Evolutionary conservation across 768 basidiomycete genomes (phyloP), one percentile per base, ranked within the genome.

Genomic region (Crassisporium funariophilum): DNA sequence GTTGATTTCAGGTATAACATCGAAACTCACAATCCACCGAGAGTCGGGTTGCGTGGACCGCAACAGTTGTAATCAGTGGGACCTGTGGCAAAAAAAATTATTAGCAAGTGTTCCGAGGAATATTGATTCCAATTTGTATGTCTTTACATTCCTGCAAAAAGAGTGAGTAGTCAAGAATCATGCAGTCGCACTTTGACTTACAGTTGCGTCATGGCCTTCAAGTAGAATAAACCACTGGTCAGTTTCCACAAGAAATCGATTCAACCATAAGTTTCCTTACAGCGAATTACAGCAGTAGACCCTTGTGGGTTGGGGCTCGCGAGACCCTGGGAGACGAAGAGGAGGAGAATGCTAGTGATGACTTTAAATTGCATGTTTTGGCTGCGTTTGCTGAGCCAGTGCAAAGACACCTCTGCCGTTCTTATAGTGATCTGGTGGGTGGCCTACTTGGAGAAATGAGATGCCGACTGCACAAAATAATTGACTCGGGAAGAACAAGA

Each of bases 311-410:
- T 47, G 9, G 41, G 41, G 15, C 13, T 29, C 9, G 58, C 58
- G 25, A 59, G 8, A 3, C 39, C 49, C 31, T 54, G 55, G 27
- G 42, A 45, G 35, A 43, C 50, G 33, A 59, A 50, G 43, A 59
- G 22, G 25, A 53, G 39, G 35, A 50, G 10, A 22, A 49, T 24
- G 33, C 41, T 44, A 21, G 49, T 41, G 15, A 56, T 10, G 33
- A 52, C 29, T 47, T 56, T 59, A 46, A 59, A 47, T 42, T 59
- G 50, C 58, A 59, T 59, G 22, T 45, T 37, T 35, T 29, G 13
- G 34, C n/a, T 10, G 29, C 11, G 29, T 10, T 5, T 31, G 29
- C 11, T 11, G 29, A 5, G n/a, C 10, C 29, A 31, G 10, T 31
- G 2, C 29, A 31, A 31, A 11, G n/a, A n/a, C n/a, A n/a, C n/a